Conservation (phyloP, 2,329 filamentous ascomycete genomes). For the Aspergillus bombycis region DNA sequence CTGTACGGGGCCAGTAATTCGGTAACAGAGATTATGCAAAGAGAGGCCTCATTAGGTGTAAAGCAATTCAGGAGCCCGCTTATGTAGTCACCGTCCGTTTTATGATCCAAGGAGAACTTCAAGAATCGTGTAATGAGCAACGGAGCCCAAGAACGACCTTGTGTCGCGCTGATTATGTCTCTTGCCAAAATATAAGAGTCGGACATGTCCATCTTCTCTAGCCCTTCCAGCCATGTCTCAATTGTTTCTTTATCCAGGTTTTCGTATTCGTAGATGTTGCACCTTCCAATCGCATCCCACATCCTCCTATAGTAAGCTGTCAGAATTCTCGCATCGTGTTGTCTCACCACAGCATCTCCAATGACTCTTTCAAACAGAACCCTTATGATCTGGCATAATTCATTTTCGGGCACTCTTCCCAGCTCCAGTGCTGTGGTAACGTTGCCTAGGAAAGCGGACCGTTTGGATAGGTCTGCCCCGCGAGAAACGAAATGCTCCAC, state of each 20-base stretch:
- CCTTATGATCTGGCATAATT: conserved; percentile 38
- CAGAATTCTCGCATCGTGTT: conserved; percentile 22
- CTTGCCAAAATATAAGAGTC: conserved; percentile 29
- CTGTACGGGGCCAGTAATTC: conserved; percentile 31
- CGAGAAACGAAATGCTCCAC: conserved; percentile 30
- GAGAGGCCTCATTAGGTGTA: conserved; percentile 27
- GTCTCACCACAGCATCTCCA: not conserved
- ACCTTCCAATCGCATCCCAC: conserved; percentile 43
- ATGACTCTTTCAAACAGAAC: conserved; percentile 21
- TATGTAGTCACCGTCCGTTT: conserved; percentile 18
- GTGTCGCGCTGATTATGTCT: conserved; percentile 36
- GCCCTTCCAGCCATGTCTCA: conserved; percentile 35
- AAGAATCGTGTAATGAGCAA: conserved; percentile 34
- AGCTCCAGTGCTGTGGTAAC: conserved; percentile 37
- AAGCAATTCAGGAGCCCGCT: conserved; percentile 27
- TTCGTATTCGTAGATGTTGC: conserved; percentile 36
- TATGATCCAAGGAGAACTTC: conserved; percentile 13
- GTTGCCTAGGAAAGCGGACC: conserved; percentile 28
- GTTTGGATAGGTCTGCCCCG: conserved; percentile 20
- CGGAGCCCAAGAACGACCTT: conserved; percentile 28
- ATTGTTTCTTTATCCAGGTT: conserved; percentile 36
- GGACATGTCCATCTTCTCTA: conserved; percentile 21
- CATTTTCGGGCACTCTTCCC: conserved; percentile 36
- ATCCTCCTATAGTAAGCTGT: conserved; percentile 32
- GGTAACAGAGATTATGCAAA: conserved; percentile 36